A percentile compares a stretch with the other conserved stretches of the same genome.
These are phyloP conservation scores for Acacia acuminata DNA, from an alignment of 306 rosid genomes.

Conservation along the genomic window DNA sequence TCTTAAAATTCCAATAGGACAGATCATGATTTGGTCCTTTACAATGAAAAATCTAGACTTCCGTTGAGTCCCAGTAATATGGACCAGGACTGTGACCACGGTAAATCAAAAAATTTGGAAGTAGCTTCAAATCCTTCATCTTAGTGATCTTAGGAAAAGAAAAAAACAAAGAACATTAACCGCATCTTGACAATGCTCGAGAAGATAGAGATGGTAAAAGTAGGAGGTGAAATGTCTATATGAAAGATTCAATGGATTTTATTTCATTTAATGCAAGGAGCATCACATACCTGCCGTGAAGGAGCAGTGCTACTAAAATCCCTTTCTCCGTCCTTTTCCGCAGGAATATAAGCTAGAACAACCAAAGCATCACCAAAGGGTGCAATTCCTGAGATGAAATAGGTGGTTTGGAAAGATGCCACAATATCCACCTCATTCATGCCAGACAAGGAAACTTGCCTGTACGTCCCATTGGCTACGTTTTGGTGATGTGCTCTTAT, in stretches of 20 bases:
- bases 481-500: constrained; percentile 57
- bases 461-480: constrained; percentile 66
- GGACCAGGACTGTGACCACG: neutral
- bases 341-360: constrained; percentile 77
- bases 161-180: neutral
- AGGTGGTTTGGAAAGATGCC: constrained; percentile 81
- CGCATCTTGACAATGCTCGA: neutral
- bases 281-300: constrained; percentile 63
- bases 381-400: constrained; percentile 84
- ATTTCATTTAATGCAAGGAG: constrained; percentile 19
- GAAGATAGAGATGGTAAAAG: neutral
- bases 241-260: constrained; percentile 11
- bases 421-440: constrained; percentile 74
- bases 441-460: constrained; percentile 55
- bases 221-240: neutral
- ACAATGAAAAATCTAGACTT: neutral
- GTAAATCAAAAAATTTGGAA: neutral
- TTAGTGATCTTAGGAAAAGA: constrained; percentile 9
- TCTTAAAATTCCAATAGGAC: neutral
- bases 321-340: constrained; percentile 77
- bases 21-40: neutral
- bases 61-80: neutral
- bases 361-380: constrained; percentile 86
- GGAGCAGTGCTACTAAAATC: constrained; percentile 72
- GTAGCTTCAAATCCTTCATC: neutral